phyloP scores from a whole-genome alignment of 2,329 filamentous ascomycete genomes.

The Alternaria sp. region DNA sequence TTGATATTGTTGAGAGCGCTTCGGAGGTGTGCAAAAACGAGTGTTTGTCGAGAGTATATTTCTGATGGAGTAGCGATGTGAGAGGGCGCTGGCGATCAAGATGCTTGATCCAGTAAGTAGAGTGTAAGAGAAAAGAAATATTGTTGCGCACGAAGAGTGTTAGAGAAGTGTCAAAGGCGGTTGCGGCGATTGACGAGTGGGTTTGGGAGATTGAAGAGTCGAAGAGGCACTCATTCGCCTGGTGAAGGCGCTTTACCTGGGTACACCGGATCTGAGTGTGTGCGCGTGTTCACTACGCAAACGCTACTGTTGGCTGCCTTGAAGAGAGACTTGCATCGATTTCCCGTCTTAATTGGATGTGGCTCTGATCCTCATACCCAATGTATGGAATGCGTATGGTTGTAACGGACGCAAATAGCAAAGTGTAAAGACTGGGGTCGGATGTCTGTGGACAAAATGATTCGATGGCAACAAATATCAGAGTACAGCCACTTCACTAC shows the following conservation, averaged over 20 bases:
- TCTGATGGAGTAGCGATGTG: background rate
- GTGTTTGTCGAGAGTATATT: background rate
- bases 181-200: background rate
- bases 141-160: background rate
- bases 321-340: background rate
- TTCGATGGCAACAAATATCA: background rate
- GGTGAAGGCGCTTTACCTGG: background rate
- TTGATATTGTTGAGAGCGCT: background rate
- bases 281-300: background rate
- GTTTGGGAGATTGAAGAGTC: background rate
- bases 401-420: background rate
- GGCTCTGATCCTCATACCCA: no score
- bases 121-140: background rate
- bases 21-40: background rate
- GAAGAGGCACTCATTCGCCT: background rate
- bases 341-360: background rate
- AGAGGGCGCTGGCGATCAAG: background rate
- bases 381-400: background rate
- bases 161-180: background rate
- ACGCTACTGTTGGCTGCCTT: background rate
- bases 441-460: background rate
- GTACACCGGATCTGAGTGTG: background rate
- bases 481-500: background rate
- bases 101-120: background rate
- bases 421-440: background rate